Percentiles rank a stretch among this genome's conserved stretches.
phyloP scores from a whole-genome alignment of 2,329 filamentous ascomycete genomes.

The Zymoseptoria pseudotritici region DNA sequence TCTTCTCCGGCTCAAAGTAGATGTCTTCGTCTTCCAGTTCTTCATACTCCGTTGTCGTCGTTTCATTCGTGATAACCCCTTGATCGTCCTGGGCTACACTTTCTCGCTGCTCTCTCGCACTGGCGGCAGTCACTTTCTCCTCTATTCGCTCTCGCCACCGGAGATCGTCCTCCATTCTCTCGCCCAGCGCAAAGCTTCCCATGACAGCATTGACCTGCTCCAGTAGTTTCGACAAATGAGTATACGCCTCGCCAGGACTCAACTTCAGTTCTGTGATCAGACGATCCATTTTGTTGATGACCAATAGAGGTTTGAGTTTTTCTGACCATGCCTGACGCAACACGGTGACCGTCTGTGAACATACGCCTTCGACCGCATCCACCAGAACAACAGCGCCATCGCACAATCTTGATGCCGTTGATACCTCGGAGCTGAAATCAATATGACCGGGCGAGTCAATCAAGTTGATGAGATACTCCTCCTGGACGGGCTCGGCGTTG shows the following conservation, averaged over 20 bases:
- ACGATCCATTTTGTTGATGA: conserved; percentile 98
- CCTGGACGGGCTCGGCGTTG: conserved; percentile 46
- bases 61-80: conserved; percentile 37
- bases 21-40: conserved; percentile 94
- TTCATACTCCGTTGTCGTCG: conserved; percentile 58
- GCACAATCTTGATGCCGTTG: conserved; percentile 85
- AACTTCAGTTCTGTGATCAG: conserved; percentile 91
- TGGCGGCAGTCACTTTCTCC: conserved; percentile 67
- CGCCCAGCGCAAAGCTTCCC: conserved; percentile 94
- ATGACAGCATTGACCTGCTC: conserved; percentile 97
- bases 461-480: conserved; percentile 92
- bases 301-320: conserved; percentile 85
- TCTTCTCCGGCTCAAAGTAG: conserved; percentile 96
- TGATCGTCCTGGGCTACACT: conserved; percentile 43
- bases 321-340: conserved; percentile 92
- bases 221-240: conserved; percentile 77
- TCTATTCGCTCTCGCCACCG: conserved; percentile 94
- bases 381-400: conserved; percentile 92
- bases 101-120: conserved; percentile 28
- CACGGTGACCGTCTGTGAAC: conserved; percentile 96
- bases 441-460: conserved; percentile 98
- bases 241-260: conserved; percentile 81
- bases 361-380: conserved; percentile 95
- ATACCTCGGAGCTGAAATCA: conserved; percentile 97
- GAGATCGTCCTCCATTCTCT: conserved; percentile 96